Evolutionary conservation across 371 early-diverging fungal species (phyloP).

Genomic region (Mucor velutinosus): DNA sequence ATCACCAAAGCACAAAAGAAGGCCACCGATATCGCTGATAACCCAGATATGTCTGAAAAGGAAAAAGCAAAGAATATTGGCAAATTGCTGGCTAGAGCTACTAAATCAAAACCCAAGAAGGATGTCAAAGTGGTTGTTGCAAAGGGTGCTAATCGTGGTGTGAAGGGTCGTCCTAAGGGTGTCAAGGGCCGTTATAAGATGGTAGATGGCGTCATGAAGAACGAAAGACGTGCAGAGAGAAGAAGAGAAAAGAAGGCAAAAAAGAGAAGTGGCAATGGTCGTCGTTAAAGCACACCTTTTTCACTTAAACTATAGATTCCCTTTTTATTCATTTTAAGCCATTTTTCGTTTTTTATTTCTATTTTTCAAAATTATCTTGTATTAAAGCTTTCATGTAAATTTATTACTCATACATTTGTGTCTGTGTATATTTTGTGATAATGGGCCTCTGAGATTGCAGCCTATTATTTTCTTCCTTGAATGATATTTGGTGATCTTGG

Average conservation of each 20-base stretch:
- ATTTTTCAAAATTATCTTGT: not conserved
- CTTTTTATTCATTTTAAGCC: not conserved
- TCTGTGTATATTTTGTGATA: too few species aligned
- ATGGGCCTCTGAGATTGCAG: too few species aligned
- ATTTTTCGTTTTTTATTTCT: not conserved
- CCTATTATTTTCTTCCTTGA: too few species aligned
- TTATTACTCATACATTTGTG: not conserved
- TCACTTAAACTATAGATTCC: slow-evolving; percentile 15
- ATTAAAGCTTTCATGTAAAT: slow-evolving; percentile 2
- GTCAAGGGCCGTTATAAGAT: slow-evolving; percentile 96
- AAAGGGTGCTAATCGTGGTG: slow-evolving; percentile 78
- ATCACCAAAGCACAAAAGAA: slow-evolving; percentile 86
- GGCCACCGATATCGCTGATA: slow-evolving; percentile 83
- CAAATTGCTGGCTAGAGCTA: slow-evolving; percentile 71
- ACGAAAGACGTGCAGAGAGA: slow-evolving; percentile 86
- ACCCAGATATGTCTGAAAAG: slow-evolving; percentile 88
- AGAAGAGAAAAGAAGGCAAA: slow-evolving; percentile 67
- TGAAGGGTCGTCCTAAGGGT: slow-evolving; percentile 94
- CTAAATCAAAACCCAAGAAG: slow-evolving; percentile 74
- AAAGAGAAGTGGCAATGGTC: slow-evolving; percentile 27
- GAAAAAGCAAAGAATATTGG: slow-evolving; percentile 83
- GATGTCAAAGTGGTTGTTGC: slow-evolving; percentile 92
- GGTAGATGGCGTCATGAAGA: slow-evolving; percentile 95
- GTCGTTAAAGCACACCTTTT: slow-evolving; percentile 16
- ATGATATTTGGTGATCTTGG: too few species aligned